A percentile compares a stretch with the other conserved stretches of the same genome.
Conservation (phyloP, 2,329 filamentous ascomycete species). For the Furcasterigmium sp. region DNA sequence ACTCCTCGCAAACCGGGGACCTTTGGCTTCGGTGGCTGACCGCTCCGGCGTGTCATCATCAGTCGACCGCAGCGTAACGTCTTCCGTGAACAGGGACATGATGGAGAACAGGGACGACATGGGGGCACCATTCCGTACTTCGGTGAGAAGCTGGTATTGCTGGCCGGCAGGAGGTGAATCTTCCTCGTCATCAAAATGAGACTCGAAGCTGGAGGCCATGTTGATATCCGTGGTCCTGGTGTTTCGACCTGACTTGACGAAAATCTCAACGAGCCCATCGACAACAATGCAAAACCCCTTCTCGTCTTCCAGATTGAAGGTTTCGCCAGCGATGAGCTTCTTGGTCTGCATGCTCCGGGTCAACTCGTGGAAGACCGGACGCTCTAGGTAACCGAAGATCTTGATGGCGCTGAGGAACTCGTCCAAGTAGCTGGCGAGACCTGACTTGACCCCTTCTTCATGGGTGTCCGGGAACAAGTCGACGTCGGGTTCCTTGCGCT, state of each 20-base stretch:
- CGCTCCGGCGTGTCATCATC: slow-evolving; percentile 44
- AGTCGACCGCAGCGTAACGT: slow-evolving; percentile 74
- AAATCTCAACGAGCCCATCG: slow-evolving; percentile 93
- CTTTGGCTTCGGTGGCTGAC: neutral
- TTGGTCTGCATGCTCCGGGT: slow-evolving; percentile 97
- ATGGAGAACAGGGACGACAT: slow-evolving; percentile 99
- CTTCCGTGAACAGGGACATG: slow-evolving; percentile 92
- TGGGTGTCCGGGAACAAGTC: slow-evolving; percentile 93
- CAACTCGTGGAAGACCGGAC: slow-evolving; percentile 95
- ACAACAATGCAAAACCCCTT: slow-evolving; percentile 98
- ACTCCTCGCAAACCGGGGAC: neutral
- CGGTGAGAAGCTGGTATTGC: slow-evolving; percentile 92
- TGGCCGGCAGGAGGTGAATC: slow-evolving; percentile 53
- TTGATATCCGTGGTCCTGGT: slow-evolving; percentile 34
- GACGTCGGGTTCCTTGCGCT: slow-evolving; percentile 91
- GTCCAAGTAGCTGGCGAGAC: slow-evolving; percentile 92
- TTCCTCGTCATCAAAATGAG: slow-evolving; percentile 58
- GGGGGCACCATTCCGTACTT: slow-evolving; percentile 94
- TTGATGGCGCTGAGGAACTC: slow-evolving; percentile 98
- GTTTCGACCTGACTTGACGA: slow-evolving; percentile 79
- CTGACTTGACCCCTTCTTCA: slow-evolving; percentile 83
- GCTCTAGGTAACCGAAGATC: slow-evolving; percentile 94
- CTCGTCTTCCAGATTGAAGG: slow-evolving; percentile 90
- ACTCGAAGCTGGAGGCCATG: slow-evolving; percentile 21
- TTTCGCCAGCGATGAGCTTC: slow-evolving; percentile 94